Conservation (phyloP, 257 asterid species). For the Nicotiana benthamiana region DNA sequence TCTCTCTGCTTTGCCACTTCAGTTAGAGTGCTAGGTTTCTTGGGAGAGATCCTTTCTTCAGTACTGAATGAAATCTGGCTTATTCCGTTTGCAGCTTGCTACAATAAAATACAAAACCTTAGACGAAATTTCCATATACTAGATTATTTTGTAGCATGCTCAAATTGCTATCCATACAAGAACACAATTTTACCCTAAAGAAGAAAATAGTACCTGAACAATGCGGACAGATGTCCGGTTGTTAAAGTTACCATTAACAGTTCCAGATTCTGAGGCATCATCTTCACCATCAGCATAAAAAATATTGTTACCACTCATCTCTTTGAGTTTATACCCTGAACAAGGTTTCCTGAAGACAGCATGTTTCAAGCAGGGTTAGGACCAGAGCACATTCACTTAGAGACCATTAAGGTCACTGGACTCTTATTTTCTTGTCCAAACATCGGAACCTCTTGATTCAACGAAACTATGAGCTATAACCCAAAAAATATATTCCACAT, state of each 20-base stretch:
- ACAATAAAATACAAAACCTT: neutral
- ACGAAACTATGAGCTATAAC: neutral
- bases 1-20: slow-evolving; percentile 96
- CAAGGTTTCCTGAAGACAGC: slow-evolving; percentile 65
- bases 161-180: neutral
- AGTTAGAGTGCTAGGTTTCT: slow-evolving; percentile 66
- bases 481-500: neutral
- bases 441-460: neutral
- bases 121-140: neutral
- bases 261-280: slow-evolving; percentile 46
- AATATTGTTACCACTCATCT: slow-evolving; percentile 84
- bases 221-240: slow-evolving; percentile 87
- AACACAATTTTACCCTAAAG: neutral
- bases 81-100: slow-evolving; percentile 89
- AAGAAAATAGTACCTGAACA: slow-evolving; percentile 55
- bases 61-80: slow-evolving; percentile 92
- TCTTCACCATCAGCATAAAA: slow-evolving; percentile 51
- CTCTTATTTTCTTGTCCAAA: neutral
- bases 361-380: slow-evolving; percentile 4
- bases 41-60: slow-evolving; percentile 74
- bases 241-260: slow-evolving; percentile 31
- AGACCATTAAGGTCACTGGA: neutral
- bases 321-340: slow-evolving; percentile 79
- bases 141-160: neutral
- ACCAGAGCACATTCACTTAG: neutral